phyloP scores from a whole-genome alignment of 139 green algal species.

The Chlorella vulgaris region DNA sequence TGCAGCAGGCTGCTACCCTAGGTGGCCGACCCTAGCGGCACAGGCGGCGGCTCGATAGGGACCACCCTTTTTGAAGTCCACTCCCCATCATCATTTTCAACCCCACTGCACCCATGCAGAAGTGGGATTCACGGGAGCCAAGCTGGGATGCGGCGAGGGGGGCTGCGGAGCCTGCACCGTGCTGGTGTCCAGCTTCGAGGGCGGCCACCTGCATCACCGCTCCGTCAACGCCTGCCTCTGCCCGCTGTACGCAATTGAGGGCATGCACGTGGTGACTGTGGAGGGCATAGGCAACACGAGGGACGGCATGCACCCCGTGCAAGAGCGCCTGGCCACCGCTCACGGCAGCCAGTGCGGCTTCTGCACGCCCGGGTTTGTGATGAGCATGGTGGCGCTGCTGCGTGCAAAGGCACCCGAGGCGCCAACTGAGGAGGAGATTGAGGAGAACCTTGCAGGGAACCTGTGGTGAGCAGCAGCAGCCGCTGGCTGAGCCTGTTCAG shows the following conservation, averaged over 20 bases:
- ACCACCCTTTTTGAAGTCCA: too few species aligned
- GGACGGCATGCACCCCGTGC: constrained; percentile 90
- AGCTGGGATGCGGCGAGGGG: constrained; percentile 96
- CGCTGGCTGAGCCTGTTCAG: not conserved
- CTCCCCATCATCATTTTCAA: too few species aligned
- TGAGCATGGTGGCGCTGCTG: constrained; percentile 96
- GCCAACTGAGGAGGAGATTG: constrained; percentile 87
- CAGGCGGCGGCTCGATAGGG: too few species aligned
- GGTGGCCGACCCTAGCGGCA: too few species aligned
- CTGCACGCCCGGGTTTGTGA: constrained; percentile 98
- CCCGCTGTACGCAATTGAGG: constrained; percentile 92
- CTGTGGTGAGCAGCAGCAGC: constrained; percentile 72
- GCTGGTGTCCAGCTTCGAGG: constrained; percentile 82
- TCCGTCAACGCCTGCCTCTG: constrained; percentile 95
- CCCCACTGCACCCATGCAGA: constrained; percentile 65
- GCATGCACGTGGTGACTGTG: constrained; percentile 89
- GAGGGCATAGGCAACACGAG: constrained; percentile 81
- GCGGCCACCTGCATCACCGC: constrained; percentile 64
- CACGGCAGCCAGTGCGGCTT: constrained; percentile 98
- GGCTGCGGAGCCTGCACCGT: constrained; percentile 97
- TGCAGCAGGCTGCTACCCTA: not conserved
- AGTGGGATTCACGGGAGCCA: constrained; percentile 85
- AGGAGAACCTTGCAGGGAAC: constrained; percentile 93
- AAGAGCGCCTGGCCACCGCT: constrained; percentile 82
- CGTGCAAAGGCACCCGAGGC: constrained; percentile 48